These are phyloP conservation scores for Kondoa subrosea DNA, from an alignment of 768 basidiomycete genomes.

Conservation along the genomic window DNA sequence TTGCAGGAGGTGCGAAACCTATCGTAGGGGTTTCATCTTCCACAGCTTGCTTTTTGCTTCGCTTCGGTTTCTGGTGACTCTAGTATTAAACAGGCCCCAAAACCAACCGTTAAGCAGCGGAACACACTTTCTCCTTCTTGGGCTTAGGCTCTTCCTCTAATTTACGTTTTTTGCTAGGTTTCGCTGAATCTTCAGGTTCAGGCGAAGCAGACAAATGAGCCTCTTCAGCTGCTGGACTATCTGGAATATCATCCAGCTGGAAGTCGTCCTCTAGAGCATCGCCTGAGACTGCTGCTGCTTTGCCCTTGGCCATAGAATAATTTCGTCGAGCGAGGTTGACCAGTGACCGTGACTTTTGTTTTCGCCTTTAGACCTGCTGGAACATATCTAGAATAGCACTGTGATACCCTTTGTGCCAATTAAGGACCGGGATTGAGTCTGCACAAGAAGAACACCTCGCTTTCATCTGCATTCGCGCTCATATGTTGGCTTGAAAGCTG, in stretches of 20 bases:
- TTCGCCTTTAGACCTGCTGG: no score
- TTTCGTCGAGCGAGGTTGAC: no score
- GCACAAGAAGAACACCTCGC: no score
- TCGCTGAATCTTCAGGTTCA: background rate
- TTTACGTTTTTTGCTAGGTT: slow-evolving; percentile 2
- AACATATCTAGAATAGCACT: no score
- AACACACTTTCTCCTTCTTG: background rate
- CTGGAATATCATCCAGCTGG: background rate
- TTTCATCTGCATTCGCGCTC: no score
- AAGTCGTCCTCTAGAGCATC: background rate
- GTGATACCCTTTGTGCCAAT: no score
- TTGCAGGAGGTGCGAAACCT: slow-evolving; percentile 43
- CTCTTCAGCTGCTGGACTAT: background rate
- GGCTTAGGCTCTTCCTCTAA: background rate
- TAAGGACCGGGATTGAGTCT: no score
- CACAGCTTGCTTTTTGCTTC: slow-evolving; percentile 31
- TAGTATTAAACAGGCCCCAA: background rate
- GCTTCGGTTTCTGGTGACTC: background rate
- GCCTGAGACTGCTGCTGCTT: background rate
- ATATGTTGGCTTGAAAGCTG: no score
- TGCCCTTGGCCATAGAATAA: no score
- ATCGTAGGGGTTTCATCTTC: slow-evolving; percentile 34
- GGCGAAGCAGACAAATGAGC: background rate
- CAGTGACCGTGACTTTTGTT: no score
- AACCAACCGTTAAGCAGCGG: no score